A percentile compares a stretch with the other conserved stretches of the same genome.
phyloP scores from a whole-genome alignment of 768 basidiomycete species.

The Russula virescens region DNA sequence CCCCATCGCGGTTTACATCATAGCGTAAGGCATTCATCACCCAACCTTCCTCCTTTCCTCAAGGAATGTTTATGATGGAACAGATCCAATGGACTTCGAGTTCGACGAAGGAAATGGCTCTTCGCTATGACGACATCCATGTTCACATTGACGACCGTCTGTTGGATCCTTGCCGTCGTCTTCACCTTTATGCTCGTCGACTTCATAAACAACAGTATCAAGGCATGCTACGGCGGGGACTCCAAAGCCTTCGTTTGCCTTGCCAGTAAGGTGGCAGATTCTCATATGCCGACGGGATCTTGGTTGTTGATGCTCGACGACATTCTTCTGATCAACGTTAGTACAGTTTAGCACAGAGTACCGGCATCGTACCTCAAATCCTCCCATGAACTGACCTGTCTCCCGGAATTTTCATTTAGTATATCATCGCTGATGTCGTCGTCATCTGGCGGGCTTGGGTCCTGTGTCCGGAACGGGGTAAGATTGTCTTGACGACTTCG shows the following conservation, averaged over 20 bases:
- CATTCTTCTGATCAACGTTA: constrained; percentile 11
- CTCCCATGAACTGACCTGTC: neutral
- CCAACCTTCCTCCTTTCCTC: neutral
- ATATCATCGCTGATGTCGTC: constrained; percentile 10
- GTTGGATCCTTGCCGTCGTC: neutral
- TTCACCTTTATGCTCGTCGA: neutral
- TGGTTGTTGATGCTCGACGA: constrained; percentile 5
- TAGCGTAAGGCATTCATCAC: no score
- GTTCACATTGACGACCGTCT: constrained; percentile 8
- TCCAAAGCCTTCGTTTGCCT: no score
- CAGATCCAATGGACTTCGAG: neutral
- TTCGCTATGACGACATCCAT: constrained; percentile 2
- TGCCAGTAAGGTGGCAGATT: no score
- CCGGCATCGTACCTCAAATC: no score
- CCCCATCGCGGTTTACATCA: neutral
- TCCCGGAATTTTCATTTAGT: neutral
- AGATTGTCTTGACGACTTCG: no score
- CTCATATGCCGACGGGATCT: neutral
- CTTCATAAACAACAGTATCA: no score
- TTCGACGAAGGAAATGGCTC: neutral
- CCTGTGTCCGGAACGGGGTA: no score
- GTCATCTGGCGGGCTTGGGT: no score
- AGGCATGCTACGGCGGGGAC: no score
- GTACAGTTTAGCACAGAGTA: neutral
- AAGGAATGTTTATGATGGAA: neutral